Conservation (phyloP, 1,284 basidiomycete genomes). For the Wolfiporia cocos region DNA sequence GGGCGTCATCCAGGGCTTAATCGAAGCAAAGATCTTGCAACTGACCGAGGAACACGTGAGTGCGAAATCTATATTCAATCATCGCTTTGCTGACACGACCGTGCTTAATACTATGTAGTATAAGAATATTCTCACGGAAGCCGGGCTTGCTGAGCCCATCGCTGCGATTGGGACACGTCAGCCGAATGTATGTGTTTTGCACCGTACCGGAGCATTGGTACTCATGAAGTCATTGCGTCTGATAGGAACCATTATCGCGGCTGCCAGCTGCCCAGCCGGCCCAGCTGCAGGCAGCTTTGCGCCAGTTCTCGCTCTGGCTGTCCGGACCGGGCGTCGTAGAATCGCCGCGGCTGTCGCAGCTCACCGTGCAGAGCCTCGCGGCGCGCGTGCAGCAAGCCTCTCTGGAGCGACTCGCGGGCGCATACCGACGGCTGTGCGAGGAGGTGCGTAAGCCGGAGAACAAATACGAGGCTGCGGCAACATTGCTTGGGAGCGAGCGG, state of each 20-base stretch:
- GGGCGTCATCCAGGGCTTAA: slow-evolving; percentile 48
- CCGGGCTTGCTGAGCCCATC: slow-evolving; percentile 66
- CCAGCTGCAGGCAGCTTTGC: slow-evolving; percentile 48
- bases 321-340: slow-evolving; percentile 70
- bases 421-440: slow-evolving; percentile 69
- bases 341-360: slow-evolving; percentile 67
- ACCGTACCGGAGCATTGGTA: not conserved
- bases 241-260: slow-evolving; percentile 67
- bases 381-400: slow-evolving; percentile 70
- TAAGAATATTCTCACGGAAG: slow-evolving; percentile 63
- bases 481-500: slow-evolving; percentile 78
- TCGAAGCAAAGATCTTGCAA: slow-evolving; percentile 56
- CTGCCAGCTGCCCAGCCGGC: slow-evolving; percentile 51
- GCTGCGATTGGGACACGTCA: slow-evolving; percentile 49
- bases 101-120: slow-evolving; percentile 49
- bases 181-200: slow-evolving; percentile 39
- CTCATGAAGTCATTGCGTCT: slow-evolving; percentile 1
- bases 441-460: slow-evolving; percentile 71
- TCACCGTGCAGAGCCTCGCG: slow-evolving; percentile 64
- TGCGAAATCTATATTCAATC: slow-evolving; percentile 8
- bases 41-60: slow-evolving; percentile 82
- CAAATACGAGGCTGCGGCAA: slow-evolving; percentile 83
- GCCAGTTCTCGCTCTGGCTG: slow-evolving; percentile 62
- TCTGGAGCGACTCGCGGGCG: slow-evolving; percentile 57
- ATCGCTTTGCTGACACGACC: too few relatives aligned